Evolutionary conservation across 1,284 basidiomycete species (phyloP).

Genomic region (Sphaerobolus stellatus): DNA sequence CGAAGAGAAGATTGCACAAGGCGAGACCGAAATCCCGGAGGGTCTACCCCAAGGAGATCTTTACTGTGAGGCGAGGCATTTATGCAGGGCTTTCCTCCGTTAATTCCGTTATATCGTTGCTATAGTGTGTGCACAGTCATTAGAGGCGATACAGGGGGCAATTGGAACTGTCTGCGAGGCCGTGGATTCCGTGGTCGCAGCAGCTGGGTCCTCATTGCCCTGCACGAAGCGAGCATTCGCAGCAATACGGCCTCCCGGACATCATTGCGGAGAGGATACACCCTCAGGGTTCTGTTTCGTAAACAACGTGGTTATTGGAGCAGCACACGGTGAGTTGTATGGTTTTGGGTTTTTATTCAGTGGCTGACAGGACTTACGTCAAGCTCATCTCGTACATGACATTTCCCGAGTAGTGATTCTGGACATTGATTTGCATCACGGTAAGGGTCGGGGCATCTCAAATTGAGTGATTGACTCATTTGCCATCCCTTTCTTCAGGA

Average conservation of each 20-base stretch:
- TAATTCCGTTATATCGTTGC: too few species aligned
- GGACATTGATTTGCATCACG: slow-evolving; percentile 94
- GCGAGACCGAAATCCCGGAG: slow-evolving; percentile 77
- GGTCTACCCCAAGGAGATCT: slow-evolving; percentile 77
- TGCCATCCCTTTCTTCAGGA: slow-evolving; percentile 43
- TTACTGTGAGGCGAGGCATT: slow-evolving; percentile 60
- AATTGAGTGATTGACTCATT: slow-evolving; percentile 3
- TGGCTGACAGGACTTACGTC: background rate
- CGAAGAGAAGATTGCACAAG: slow-evolving; percentile 59
- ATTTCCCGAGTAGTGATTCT: slow-evolving; percentile 83
- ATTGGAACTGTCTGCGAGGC: slow-evolving; percentile 82
- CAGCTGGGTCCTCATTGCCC: slow-evolving; percentile 18
- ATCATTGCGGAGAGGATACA: slow-evolving; percentile 86
- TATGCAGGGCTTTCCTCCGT: too few species aligned
- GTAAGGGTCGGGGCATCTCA: slow-evolving; percentile 34
- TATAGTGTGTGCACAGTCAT: slow-evolving; percentile 71
- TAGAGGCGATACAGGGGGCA: slow-evolving; percentile 75
- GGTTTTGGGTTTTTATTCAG: background rate
- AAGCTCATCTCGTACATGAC: slow-evolving; percentile 79
- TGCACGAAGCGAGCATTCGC: slow-evolving; percentile 64
- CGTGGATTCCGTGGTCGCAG: slow-evolving; percentile 61
- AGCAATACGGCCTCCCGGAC: slow-evolving; percentile 84
- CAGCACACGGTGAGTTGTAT: slow-evolving; percentile 72
- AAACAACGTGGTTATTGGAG: slow-evolving; percentile 89
- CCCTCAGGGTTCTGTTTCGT: slow-evolving; percentile 94